A percentile compares a stretch with the other conserved stretches of the same genome.
Conservation (phyloP, 495 filamentous ascomycete species). For the Penicillium odoratum region DNA sequence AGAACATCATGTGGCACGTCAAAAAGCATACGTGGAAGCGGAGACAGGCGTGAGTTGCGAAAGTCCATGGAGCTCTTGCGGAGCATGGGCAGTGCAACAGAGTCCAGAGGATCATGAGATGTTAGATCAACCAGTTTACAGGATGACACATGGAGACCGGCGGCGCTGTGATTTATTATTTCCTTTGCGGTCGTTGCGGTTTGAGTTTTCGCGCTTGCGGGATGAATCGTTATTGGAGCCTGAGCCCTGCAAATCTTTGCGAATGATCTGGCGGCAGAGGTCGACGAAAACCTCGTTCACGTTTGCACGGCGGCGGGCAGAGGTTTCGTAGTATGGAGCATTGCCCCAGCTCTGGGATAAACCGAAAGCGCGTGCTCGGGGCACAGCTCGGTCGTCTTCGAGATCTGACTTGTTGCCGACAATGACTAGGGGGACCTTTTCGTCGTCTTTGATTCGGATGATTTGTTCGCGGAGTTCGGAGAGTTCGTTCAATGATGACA, state of each 20-base stretch:
- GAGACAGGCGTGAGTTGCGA: constrained; percentile 20
- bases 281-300: constrained; percentile 96
- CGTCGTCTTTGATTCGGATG: constrained; percentile 94
- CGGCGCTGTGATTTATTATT: constrained; percentile 32
- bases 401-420: constrained; percentile 98
- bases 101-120: constrained; percentile 8
- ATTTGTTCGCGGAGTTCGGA: constrained; percentile 91
- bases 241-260: constrained; percentile 59
- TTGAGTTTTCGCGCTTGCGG: constrained; percentile 40
- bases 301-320: constrained; percentile 79
- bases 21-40: constrained; percentile 19
- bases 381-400: constrained; percentile 85
- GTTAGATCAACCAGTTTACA: constrained; percentile 26
- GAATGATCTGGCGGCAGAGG: constrained; percentile 88
- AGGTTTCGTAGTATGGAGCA: constrained; percentile 94
- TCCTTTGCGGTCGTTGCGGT: constrained; percentile 33
- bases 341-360: constrained; percentile 86
- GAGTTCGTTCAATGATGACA: constrained; percentile 82
- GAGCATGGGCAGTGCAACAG: background rate
- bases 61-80: background rate
- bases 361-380: constrained; percentile 78
- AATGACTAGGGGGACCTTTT: constrained; percentile 88
- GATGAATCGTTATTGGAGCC: constrained; percentile 42
- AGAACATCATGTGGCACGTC: constrained; percentile 28
- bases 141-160: constrained; percentile 44